A percentile compares a stretch with the other conserved stretches of the same genome.
These are phyloP conservation scores for Pisolithus orientalis DNA, from an alignment of 768 basidiomycete genomes.

Conservation along the genomic window DNA sequence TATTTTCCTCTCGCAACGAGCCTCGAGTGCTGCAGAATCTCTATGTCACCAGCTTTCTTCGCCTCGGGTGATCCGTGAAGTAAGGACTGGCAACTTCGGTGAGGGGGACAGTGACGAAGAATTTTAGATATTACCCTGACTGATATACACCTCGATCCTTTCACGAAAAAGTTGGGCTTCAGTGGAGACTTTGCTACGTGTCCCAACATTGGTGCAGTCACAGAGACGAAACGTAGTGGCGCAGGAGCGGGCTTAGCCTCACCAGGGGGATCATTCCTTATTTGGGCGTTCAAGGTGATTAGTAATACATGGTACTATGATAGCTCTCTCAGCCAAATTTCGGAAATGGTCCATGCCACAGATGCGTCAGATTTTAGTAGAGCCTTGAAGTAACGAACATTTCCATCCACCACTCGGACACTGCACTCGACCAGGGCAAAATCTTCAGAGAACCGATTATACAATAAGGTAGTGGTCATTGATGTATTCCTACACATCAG, in stretches of 20 bases:
- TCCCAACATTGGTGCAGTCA: slow-evolving; percentile 15
- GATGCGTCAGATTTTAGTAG: slow-evolving; percentile 21
- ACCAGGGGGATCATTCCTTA: background rate
- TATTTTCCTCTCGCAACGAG: slow-evolving; percentile 93
- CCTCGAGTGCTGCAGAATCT: slow-evolving; percentile 76
- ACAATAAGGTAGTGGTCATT: background rate
- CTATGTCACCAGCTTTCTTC: slow-evolving; percentile 72
- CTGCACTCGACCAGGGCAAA: slow-evolving; percentile 21
- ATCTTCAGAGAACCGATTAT: background rate
- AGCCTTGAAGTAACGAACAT: slow-evolving; percentile 25
- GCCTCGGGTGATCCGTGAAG: slow-evolving; percentile 94
- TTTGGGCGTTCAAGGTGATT: background rate
- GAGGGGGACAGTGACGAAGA: slow-evolving; percentile 21
- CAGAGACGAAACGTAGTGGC: slow-evolving; percentile 1
- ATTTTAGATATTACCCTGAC: slow-evolving; percentile 46
- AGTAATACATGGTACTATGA: background rate
- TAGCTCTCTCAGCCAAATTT: slow-evolving; percentile 33
- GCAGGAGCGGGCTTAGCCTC: slow-evolving; percentile 17
- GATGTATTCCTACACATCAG: slow-evolving; percentile 5
- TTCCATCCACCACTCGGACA: slow-evolving; percentile 10
- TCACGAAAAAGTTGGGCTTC: slow-evolving; percentile 10
- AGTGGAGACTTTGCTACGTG: slow-evolving; percentile 11
- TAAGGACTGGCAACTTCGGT: slow-evolving; percentile 50
- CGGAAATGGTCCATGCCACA: slow-evolving; percentile 33
- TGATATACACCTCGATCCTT: slow-evolving; percentile 44